A percentile compares a stretch with the other conserved stretches of the same genome.
phyloP scores from a whole-genome alignment of 345 rosid genomes.

The Eucalyptus decipiens region DNA sequence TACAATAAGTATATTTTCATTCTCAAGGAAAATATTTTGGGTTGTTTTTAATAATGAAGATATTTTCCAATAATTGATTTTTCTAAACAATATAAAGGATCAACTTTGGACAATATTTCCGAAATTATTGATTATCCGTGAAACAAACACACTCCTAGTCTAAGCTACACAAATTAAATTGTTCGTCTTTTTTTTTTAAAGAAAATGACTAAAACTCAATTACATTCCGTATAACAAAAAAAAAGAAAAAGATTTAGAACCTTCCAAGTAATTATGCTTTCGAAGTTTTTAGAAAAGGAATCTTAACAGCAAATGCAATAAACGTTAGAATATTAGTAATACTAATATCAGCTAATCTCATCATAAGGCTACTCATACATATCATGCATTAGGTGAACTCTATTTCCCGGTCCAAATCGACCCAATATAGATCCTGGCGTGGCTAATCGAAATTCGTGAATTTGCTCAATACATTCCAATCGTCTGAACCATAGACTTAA shows the following conservation, averaged over 20 bases:
- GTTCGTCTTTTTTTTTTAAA: no score
- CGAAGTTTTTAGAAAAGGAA: not conserved
- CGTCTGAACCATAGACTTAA: not conserved
- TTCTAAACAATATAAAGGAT: no score
- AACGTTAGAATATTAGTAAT: no score
- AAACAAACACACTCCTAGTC: not conserved
- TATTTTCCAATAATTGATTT: no score
- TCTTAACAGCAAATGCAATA: not conserved
- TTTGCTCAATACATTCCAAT: not conserved
- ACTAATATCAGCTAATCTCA: not conserved
- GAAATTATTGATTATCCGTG: not conserved
- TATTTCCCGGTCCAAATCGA: not conserved
- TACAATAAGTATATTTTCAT: not conserved
- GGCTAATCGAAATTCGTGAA: not conserved
- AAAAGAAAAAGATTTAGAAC: no score
- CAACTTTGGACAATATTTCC: no score
- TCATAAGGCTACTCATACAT: not conserved
- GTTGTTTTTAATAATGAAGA: no score
- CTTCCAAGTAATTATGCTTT: not conserved
- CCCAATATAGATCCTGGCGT: not conserved
- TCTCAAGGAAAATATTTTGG: no score
- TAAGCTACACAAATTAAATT: no score
- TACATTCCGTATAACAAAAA: not conserved
- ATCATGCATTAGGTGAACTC: not conserved
- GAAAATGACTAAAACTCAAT: no score